Evolutionary conservation across 805 yeast species (phyloP).

Genomic region (Lachancea sp.): DNA sequence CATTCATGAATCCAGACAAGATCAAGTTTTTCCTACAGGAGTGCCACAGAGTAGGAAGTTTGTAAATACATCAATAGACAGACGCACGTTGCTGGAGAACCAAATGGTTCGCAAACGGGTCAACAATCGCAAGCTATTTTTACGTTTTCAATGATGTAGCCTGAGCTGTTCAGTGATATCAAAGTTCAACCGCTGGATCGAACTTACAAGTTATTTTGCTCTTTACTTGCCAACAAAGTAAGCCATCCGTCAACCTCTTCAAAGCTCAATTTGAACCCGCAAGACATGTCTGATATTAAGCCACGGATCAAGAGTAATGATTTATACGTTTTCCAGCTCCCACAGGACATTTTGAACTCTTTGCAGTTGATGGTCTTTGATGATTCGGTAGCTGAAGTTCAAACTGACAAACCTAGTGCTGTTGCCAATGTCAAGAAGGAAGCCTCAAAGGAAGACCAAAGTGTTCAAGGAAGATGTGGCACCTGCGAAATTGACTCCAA

Average conservation of each 20-base stretch:
- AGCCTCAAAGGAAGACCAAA: neutral
- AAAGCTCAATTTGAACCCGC: neutral
- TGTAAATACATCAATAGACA: slow-evolving; percentile 1
- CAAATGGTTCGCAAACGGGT: no score
- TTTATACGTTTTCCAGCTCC: slow-evolving; percentile 45
- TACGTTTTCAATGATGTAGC: no score
- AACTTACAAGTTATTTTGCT: neutral
- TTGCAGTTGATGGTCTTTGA: slow-evolving; percentile 53
- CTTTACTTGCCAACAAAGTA: neutral
- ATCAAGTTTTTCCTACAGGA: slow-evolving; percentile 79
- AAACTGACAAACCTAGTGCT: slow-evolving; percentile 3
- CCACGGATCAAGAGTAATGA: slow-evolving; percentile 30
- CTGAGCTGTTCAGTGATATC: neutral
- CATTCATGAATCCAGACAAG: slow-evolving; percentile 92
- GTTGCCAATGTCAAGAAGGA: neutral
- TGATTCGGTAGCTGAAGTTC: slow-evolving; percentile 38
- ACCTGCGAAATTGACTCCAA: slow-evolving; percentile 23
- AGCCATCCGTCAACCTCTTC: no score
- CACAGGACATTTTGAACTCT: slow-evolving; percentile 37
- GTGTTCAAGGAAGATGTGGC: slow-evolving; percentile 12
- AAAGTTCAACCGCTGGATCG: neutral
- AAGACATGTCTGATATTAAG: neutral
- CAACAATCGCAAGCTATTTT: neutral
- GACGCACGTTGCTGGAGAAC: no score
- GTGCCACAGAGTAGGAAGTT: slow-evolving; percentile 68